Evolutionary conservation across 2,329 filamentous ascomycete species (phyloP), one percentile per base, ranked within the genome.

Genomic region (Verticillium albo-atrum): DNA sequence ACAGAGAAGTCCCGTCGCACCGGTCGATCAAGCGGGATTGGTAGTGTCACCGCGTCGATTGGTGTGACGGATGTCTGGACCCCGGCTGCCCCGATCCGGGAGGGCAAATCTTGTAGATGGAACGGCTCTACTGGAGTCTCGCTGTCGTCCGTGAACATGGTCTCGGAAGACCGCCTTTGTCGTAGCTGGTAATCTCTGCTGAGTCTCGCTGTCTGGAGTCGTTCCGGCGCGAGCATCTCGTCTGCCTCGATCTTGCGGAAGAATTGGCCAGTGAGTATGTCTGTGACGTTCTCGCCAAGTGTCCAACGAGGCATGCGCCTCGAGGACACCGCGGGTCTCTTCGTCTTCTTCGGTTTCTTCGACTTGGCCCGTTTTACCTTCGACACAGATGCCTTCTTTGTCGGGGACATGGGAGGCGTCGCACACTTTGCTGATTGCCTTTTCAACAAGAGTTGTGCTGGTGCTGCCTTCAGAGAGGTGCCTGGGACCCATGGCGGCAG

Each of bases 191-290:
- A 72, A 37, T 74, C 69, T 20, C 76, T 71, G 58, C 72, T 60
- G 17, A 54, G 26, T 27, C 58, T 57, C 37, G 63, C 32, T 6
- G 56, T 57, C 26, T 61, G 56, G 5, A 64, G 57, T 37, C 79
- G 78, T 34, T 77, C 75, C 20, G 82, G 79, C 12, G 83, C 82
- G 14, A 86, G 70, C 74, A 86, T 84, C 71, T 88, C 84, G 56
- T 86, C 82, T 0, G 78, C 83, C 62, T 87, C 83, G 57, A 82
- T 75, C 54, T 77, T 78, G 62, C 77, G 77, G 67, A 87, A 85
- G 53, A 82, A 74, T 51, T 80, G 81, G 20, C 80, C 79, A 50
- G 75, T 81, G 60, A 88, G 77, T 12, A 85, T 73, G 30, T 84
- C 83, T n/a, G 80, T 77, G 65, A 87, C 76, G 62, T 84, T 85